These are phyloP conservation scores for Xylariaceae sp. DNA, from an alignment of 2,329 filamentous ascomycete genomes.

Conservation along the genomic window DNA sequence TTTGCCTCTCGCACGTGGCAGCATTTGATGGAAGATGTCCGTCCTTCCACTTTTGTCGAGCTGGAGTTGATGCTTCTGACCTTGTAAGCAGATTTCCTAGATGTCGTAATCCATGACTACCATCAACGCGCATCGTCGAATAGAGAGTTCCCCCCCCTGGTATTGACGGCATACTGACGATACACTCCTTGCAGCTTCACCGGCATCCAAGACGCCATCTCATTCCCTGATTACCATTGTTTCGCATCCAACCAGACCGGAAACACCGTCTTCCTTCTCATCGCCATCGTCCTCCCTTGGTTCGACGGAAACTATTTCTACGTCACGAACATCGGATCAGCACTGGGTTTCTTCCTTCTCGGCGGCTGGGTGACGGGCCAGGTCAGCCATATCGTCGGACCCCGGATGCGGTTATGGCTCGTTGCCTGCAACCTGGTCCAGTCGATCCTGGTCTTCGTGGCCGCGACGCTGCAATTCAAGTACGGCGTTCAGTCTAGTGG, in stretches of 20 bases:
- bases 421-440: slow-evolving; percentile 51
- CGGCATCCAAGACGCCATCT: slow-evolving; percentile 52
- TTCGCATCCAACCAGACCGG: slow-evolving; percentile 62
- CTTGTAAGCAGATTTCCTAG: slow-evolving; percentile 32
- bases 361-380: slow-evolving; percentile 54
- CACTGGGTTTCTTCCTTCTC: slow-evolving; percentile 51
- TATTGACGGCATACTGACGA: slow-evolving; percentile 8
- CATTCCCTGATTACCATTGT: slow-evolving; percentile 57
- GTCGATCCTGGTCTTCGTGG: slow-evolving; percentile 48
- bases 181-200: slow-evolving; percentile 34
- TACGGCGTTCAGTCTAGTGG: slow-evolving; percentile 36
- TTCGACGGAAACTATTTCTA: slow-evolving; percentile 45
- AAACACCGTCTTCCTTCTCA: slow-evolving; percentile 55
- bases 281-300: slow-evolving; percentile 46
- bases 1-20: slow-evolving; percentile 22
- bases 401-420: slow-evolving; percentile 49
- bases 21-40: slow-evolving; percentile 33
- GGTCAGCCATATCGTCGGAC: slow-evolving; percentile 47
- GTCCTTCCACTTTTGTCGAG: slow-evolving; percentile 40
- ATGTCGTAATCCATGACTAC: not conserved
- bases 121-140: not conserved
- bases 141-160: not conserved
- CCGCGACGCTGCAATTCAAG: slow-evolving; percentile 44
- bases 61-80: slow-evolving; percentile 43
- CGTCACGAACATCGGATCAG: slow-evolving; percentile 49